A percentile compares a stretch with the other conserved stretches of the same genome.
Conservation (phyloP, 805 yeast species). For the Starmerella vitae region DNA sequence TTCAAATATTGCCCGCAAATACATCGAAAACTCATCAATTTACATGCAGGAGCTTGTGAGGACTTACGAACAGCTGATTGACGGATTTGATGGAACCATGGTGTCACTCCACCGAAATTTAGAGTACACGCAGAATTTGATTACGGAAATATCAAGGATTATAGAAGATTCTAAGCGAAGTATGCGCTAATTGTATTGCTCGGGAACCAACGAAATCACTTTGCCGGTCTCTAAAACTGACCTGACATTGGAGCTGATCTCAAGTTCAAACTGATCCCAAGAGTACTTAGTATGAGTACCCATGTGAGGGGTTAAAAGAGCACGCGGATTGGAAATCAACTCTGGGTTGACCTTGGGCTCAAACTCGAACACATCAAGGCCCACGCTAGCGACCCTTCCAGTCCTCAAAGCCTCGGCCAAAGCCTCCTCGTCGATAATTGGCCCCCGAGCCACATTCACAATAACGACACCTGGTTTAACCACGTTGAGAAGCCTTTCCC, state of each 20-base stretch:
- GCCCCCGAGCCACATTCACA: conserved; percentile 82
- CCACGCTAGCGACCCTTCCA: conserved; percentile 45
- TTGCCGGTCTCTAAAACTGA: conserved; percentile 45
- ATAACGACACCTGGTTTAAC: conserved; percentile 70
- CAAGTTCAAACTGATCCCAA: conserved; percentile 57
- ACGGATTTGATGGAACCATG: no score
- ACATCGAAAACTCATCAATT: no score
- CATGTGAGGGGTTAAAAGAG: conserved; percentile 74
- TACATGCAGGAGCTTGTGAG: no score
- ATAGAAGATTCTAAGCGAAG: no score
- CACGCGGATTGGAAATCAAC: conserved; percentile 36
- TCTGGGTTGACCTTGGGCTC: conserved; percentile 51
- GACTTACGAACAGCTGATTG: no score
- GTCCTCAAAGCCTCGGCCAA: conserved; percentile 37
- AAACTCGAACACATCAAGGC: conserved; percentile 51
- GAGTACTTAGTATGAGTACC: conserved; percentile 74
- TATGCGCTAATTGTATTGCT: conserved; percentile 1
- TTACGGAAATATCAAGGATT: no score
- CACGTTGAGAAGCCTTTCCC: conserved; percentile 39
- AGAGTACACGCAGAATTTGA: no score
- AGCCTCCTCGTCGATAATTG: conserved; percentile 50
- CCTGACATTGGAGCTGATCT: conserved; percentile 50
- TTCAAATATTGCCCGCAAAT: no score
- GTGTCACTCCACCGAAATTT: no score
- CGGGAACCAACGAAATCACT: conserved; percentile 41